phyloP scores from a whole-genome alignment of 2,329 filamentous ascomycete genomes.

The Epichloe hybrida region DNA sequence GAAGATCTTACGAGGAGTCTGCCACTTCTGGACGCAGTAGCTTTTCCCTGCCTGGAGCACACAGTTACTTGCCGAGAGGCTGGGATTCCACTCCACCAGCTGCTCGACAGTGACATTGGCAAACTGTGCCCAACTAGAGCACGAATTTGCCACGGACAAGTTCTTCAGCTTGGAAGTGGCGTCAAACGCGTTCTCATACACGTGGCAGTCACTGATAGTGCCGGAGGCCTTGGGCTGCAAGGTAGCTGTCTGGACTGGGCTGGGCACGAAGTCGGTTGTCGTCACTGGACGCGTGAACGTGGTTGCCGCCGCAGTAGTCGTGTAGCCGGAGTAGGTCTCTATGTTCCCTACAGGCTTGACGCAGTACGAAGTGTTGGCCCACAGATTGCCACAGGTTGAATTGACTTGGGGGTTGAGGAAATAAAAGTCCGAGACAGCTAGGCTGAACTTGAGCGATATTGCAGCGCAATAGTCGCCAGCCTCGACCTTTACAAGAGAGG shows the following conservation, averaged over 20 bases:
- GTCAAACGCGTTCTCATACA: neutral
- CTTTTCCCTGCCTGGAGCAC: neutral
- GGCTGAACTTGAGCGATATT: no score
- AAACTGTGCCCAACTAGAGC: neutral
- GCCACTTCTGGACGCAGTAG: neutral
- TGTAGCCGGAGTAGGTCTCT: no score
- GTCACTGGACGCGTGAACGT: neutral
- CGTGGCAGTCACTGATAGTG: neutral
- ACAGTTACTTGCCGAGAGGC: neutral
- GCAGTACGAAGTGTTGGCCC: no score
- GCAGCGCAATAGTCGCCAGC: no score
- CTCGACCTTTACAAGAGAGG: no score
- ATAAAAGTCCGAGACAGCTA: no score
- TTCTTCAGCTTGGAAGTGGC: neutral
- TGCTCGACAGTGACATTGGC: neutral
- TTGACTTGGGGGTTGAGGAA: no score
- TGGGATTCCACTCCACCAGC: neutral
- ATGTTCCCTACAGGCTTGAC: no score
- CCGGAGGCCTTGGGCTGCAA: neutral
- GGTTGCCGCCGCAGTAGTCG: neutral
- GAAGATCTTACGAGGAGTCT: neutral
- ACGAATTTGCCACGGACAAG: neutral
- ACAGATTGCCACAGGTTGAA: no score
- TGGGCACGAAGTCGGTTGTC: no score
- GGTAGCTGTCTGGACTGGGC: neutral